A percentile compares a stretch with the other conserved stretches of the same genome.
Conservation (phyloP, 331 rosid genomes). For the Arachis monticola region DNA sequence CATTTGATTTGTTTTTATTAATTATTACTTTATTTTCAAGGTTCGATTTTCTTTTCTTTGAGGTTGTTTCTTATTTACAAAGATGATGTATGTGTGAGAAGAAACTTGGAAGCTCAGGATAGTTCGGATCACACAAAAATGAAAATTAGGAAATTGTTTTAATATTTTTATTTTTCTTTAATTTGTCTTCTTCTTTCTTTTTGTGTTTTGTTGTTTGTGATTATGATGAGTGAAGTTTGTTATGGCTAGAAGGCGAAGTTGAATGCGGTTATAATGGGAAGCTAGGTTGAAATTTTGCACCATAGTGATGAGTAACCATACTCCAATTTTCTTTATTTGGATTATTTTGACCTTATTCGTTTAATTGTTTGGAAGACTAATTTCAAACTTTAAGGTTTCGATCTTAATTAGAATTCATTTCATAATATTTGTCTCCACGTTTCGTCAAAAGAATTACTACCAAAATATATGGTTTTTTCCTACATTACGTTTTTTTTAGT, state of each 20-base stretch:
- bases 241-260: constrained; percentile 42
- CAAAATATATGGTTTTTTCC: no score
- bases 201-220: not conserved
- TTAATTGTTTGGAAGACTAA: not conserved
- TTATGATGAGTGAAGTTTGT: constrained; percentile 46
- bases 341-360: not conserved
- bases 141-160: not conserved
- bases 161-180: no score
- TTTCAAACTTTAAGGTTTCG: no score
- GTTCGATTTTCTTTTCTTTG: no score
- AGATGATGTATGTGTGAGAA: not conserved
- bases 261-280: constrained; percentile 54
- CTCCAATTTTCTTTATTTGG: not conserved
- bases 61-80: not conserved
- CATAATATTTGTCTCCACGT: no score
- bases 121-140: constrained; percentile 56
- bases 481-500: no score
- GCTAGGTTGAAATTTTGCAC: not conserved
- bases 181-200: not conserved
- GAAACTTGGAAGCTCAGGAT: constrained; percentile 35
- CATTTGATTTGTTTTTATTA: constrained; percentile 40
- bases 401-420: no score
- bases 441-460: no score
- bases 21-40: not conserved
- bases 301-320: not conserved